Evolutionary conservation across 2,329 filamentous ascomycete species (phyloP).

Genomic region (Arthrobotrys megalospora): DNA sequence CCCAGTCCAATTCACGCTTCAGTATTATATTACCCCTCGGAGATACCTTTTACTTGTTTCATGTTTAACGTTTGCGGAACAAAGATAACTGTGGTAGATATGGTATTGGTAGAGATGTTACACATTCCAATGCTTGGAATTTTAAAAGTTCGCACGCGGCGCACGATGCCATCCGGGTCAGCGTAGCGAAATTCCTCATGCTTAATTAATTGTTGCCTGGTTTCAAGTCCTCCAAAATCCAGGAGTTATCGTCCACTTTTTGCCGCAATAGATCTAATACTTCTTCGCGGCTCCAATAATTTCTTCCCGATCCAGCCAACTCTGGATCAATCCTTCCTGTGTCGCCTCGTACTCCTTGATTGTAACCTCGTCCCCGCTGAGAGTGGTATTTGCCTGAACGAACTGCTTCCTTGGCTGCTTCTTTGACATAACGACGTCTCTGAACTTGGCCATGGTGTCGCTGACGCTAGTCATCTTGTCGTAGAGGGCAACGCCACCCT

Average conservation of each 20-base stretch:
- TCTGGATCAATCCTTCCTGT: slow-evolving; percentile 72
- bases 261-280: slow-evolving; percentile 4
- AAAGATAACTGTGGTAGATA: background rate
- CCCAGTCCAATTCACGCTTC: background rate
- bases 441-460: slow-evolving; percentile 71
- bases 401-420: slow-evolving; percentile 75
- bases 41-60: background rate
- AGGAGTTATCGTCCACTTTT: background rate
- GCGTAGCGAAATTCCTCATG: slow-evolving; percentile 27
- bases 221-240: background rate
- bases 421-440: slow-evolving; percentile 73
- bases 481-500: slow-evolving; percentile 73
- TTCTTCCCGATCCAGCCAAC: slow-evolving; percentile 68
- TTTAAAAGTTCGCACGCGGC: slow-evolving; percentile 25
- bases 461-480: slow-evolving; percentile 74
- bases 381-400: slow-evolving; percentile 75
- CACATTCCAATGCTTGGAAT: slow-evolving; percentile 27
- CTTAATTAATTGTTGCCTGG: slow-evolving; percentile 18
- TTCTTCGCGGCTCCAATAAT: slow-evolving; percentile 23
- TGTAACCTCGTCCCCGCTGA: slow-evolving; percentile 67
- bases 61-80: slow-evolving; percentile 17
- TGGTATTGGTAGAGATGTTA: slow-evolving; percentile 30
- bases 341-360: slow-evolving; percentile 74
- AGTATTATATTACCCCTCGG: background rate
- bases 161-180: slow-evolving; percentile 13